A percentile compares a stretch with the other conserved stretches of the same genome.
Conservation (phyloP, 73 alveolate species). For the Paramecium tetraurelia region DNA sequence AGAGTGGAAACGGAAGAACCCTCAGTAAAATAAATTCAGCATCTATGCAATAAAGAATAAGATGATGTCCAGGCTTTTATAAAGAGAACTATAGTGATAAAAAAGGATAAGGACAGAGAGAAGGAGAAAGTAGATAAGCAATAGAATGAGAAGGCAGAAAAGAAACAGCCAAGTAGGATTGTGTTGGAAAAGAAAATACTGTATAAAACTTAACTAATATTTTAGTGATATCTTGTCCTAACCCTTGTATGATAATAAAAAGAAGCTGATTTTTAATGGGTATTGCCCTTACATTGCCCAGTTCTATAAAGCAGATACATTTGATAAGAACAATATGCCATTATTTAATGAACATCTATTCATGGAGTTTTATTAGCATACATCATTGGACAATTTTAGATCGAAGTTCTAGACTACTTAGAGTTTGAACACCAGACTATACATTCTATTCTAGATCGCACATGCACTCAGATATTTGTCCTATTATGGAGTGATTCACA, state of each 20-base stretch:
- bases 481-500: background rate
- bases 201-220: background rate
- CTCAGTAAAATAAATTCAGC: background rate
- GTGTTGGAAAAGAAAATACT: background rate
- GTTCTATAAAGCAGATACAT: background rate
- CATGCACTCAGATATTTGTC: background rate
- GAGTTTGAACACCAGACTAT: background rate
- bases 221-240: background rate
- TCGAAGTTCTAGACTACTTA: background rate
- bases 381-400: background rate
- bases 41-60: background rate
- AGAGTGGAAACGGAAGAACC: background rate
- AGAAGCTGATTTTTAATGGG: background rate
- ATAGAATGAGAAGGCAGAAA: background rate
- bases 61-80: background rate
- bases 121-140: background rate
- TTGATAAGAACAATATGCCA: background rate
- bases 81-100: background rate
- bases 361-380: constrained; percentile 7
- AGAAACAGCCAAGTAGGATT: background rate
- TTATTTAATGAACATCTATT: background rate
- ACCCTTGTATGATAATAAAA: background rate
- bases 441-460: background rate
- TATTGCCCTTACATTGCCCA: background rate
- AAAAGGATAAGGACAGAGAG: background rate